These are phyloP conservation scores for Solanum paucissectum DNA, from an alignment of 257 asterid species.

Conservation along the genomic window DNA sequence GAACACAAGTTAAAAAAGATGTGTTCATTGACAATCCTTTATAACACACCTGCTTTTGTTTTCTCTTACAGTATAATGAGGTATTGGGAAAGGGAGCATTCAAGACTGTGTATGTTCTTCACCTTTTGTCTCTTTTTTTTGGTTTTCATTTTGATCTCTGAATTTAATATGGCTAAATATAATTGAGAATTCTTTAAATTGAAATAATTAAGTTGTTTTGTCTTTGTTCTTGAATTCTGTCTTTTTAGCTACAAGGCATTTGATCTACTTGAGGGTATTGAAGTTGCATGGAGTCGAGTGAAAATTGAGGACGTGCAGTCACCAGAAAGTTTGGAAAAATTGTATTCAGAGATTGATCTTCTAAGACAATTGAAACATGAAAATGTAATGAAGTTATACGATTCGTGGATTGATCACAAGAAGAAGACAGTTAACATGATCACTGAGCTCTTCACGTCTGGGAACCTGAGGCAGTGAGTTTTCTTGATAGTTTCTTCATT, in stretches of 20 bases:
- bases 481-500: not conserved
- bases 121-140: not conserved
- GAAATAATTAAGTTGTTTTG: not conserved
- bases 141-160: not conserved
- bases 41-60: not conserved
- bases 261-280: slow-evolving; percentile 68
- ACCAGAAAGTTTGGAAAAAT: slow-evolving; percentile 54
- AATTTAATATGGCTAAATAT: not conserved
- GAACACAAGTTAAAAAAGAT: too few species aligned
- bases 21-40: too few species aligned
- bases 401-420: slow-evolving; percentile 63
- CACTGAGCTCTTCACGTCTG: slow-evolving; percentile 82
- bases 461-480: slow-evolving; percentile 76
- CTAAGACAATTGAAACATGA: slow-evolving; percentile 59
- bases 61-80: slow-evolving; percentile 45
- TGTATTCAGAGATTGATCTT: slow-evolving; percentile 72
- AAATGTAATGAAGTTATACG: slow-evolving; percentile 32
- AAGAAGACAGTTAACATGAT: slow-evolving; percentile 75
- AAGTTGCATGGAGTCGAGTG: slow-evolving; percentile 82
- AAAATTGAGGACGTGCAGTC: slow-evolving; percentile 48
- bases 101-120: slow-evolving; percentile 60
- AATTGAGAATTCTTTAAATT: not conserved
- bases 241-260: slow-evolving; percentile 56
- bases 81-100: slow-evolving; percentile 79
- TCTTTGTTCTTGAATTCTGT: not conserved